Evolutionary conservation across 306 rosid genomes (phyloP).

Genomic region (Delonix regia): DNA sequence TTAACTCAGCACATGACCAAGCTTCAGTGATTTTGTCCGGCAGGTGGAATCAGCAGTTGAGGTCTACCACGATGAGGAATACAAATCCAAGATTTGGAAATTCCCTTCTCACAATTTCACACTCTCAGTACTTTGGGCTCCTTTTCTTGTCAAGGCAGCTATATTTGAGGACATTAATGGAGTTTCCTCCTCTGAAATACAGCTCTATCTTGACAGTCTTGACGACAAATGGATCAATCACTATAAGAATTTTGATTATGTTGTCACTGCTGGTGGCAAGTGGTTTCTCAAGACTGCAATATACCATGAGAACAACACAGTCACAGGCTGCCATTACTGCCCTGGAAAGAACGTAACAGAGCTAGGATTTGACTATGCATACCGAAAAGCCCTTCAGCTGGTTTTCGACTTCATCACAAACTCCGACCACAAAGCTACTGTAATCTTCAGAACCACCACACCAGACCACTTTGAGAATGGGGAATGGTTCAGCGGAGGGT

Average conservation of each 20-base stretch:
- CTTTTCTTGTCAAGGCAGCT: constrained; percentile 76
- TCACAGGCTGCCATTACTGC: constrained; percentile 73
- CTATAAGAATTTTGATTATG: constrained; percentile 52
- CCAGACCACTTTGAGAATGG: constrained; percentile 92
- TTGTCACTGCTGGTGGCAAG: constrained; percentile 66
- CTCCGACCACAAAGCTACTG: constrained; percentile 49
- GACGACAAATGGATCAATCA: constrained; percentile 65
- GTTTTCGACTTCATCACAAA: constrained; percentile 45
- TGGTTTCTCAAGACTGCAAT: constrained; percentile 84
- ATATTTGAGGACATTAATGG: constrained; percentile 75
- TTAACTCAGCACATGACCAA: neutral
- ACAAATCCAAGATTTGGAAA: constrained; percentile 72
- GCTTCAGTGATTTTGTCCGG: constrained; percentile 32
- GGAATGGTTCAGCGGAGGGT: constrained; percentile 88
- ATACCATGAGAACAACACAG: constrained; percentile 56
- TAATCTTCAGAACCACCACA: constrained; percentile 72
- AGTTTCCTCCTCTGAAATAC: constrained; percentile 64
- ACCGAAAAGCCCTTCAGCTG: constrained; percentile 55
- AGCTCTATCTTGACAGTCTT: constrained; percentile 63
- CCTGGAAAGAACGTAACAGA: constrained; percentile 65
- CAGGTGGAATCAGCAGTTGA: constrained; percentile 77
- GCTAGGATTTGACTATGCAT: constrained; percentile 57
- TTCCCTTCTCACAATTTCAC: constrained; percentile 83
- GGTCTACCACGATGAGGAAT: constrained; percentile 80
- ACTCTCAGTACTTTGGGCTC: constrained; percentile 67